Evolutionary conservation across 2,329 filamentous ascomycete genomes (phyloP).

Genomic region (Chaetomiaceae sp.): DNA sequence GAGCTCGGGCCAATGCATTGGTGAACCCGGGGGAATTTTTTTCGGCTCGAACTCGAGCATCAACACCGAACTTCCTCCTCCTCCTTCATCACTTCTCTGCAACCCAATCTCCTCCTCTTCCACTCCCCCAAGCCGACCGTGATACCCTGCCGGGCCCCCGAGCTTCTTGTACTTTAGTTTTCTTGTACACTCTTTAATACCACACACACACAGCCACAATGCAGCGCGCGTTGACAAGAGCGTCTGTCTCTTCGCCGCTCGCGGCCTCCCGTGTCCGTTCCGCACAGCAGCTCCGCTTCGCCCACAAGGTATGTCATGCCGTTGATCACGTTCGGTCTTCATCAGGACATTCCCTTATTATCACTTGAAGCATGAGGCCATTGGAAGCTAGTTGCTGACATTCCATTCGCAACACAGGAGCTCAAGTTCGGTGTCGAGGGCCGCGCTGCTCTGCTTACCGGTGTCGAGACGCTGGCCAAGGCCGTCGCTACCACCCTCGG

Average conservation of each 20-base stretch:
- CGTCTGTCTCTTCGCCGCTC: conserved; percentile 68
- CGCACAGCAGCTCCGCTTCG: conserved; percentile 88
- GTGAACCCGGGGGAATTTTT: conserved; percentile 24
- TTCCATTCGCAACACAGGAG: conserved; percentile 55
- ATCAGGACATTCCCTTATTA: background rate
- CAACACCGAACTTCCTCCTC: conserved; percentile 17
- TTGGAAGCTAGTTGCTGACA: conserved; percentile 32
- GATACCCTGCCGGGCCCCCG: conserved; percentile 29
- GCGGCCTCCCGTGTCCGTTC: conserved; percentile 61
- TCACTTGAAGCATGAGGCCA: too few relatives aligned
- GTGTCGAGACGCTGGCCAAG: conserved; percentile 94
- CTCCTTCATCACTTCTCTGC: conserved; percentile 13
- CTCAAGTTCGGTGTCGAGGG: conserved; percentile 97
- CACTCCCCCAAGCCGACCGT: conserved; percentile 12
- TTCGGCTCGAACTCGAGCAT: conserved; percentile 19
- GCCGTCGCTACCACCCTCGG: conserved; percentile 94
- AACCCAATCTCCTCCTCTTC: conserved; percentile 12
- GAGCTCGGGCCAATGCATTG: conserved; percentile 26
- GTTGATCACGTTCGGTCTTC: background rate
- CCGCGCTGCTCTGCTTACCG: conserved; percentile 79
- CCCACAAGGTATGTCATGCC: conserved; percentile 74
- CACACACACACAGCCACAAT: conserved; percentile 48
- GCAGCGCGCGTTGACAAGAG: conserved; percentile 90
- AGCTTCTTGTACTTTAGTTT: conserved; percentile 18
- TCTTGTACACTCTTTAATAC: conserved; percentile 30